Conservation (phyloP, 306 rosid genomes). For the Trifolium subterraneum region DNA sequence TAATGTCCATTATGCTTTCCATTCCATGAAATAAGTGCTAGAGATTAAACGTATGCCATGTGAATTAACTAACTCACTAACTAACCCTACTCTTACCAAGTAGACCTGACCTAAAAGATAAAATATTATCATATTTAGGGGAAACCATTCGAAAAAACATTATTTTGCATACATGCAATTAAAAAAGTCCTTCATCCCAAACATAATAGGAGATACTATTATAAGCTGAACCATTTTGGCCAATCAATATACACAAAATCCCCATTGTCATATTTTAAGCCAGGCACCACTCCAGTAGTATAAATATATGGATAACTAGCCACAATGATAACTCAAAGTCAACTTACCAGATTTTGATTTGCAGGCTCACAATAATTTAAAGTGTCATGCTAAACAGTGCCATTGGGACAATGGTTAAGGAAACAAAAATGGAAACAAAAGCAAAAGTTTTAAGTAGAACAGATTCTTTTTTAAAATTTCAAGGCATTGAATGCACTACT, state of each 20-base stretch:
- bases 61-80: background rate
- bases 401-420: no score
- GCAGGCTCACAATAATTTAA: no score
- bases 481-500: no score
- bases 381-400: no score
- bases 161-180: background rate
- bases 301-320: background rate
- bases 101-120: constrained; percentile 10
- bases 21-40: background rate
- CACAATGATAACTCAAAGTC: background rate
- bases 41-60: background rate
- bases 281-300: constrained; percentile 15
- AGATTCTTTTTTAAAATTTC: no score
- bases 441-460: no score
- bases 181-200: constrained; percentile 3
- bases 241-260: background rate
- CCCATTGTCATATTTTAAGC: background rate
- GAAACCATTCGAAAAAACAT: constrained; percentile 14
- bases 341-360: background rate
- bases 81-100: constrained; percentile 9
- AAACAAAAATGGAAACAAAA: no score
- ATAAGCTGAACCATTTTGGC: background rate
- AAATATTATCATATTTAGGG: background rate
- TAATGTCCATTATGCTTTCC: no score
- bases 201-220: background rate